A percentile compares a stretch with the other conserved stretches of the same genome.
phyloP scores from a whole-genome alignment of 148 eudicot genomes.

The Rhododendron molle region DNA sequence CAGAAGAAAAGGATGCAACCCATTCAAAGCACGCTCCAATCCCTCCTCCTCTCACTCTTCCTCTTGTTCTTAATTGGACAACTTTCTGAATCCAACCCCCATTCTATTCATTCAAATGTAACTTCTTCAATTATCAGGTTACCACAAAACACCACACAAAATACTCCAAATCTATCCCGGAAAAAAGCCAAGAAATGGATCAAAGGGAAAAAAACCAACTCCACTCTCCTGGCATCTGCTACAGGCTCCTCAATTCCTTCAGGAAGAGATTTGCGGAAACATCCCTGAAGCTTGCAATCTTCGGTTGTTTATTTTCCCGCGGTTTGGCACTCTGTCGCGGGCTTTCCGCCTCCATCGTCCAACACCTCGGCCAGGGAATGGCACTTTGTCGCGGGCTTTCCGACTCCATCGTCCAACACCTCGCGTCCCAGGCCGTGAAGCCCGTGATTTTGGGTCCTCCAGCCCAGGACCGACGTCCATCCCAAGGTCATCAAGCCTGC shows the following conservation, averaged over 20 bases:
- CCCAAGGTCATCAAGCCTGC: neutral
- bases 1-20: constrained; percentile 4
- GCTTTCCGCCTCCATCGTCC: neutral
- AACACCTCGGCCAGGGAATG: no score
- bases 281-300: neutral
- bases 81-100: neutral
- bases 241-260: neutral
- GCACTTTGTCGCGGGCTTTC: neutral
- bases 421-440: neutral
- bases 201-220: neutral
- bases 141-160: neutral
- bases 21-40: neutral
- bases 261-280: neutral
- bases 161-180: neutral
- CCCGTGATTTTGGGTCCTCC: neutral
- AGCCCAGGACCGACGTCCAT: neutral
- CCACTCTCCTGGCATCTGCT: neutral
- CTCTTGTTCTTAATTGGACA: neutral
- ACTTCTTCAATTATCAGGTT: neutral
- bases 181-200: constrained; percentile 2
- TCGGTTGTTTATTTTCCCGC: neutral
- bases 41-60: neutral
- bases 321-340: neutral
- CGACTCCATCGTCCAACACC: neutral
- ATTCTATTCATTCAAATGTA: neutral